phyloP scores from a whole-genome alignment of 148 eudicot genomes.

The Chenopodium suecicum region DNA sequence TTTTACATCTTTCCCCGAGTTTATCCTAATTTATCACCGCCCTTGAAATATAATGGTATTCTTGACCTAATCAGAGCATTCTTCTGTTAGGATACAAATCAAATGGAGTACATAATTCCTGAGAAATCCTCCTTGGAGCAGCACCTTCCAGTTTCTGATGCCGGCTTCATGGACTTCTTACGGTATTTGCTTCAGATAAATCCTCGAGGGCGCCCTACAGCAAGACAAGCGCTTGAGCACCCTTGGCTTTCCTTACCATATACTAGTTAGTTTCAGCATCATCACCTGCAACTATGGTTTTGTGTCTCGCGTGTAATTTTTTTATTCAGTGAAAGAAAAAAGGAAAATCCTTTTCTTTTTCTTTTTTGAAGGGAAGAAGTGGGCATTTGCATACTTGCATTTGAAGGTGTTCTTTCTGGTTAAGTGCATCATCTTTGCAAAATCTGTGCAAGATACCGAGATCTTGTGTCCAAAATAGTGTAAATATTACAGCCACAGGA shows the following conservation, averaged over 20 bases:
- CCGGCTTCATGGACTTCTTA: constrained; percentile 61
- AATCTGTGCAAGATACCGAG: neutral
- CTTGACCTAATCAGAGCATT: neutral
- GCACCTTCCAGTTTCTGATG: constrained; percentile 65
- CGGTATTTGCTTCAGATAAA: constrained; percentile 71
- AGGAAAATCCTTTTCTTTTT: neutral
- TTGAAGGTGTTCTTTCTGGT: neutral
- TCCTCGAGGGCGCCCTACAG: constrained; percentile 77
- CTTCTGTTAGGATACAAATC: constrained; percentile 58
- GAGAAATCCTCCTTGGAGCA: constrained; percentile 69
- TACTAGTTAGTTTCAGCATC: constrained; percentile 15
- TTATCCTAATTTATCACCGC: neutral
- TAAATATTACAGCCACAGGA: constrained; percentile 32
- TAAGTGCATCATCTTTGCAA: neutral
- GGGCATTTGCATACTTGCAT: neutral
- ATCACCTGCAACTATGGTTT: neutral
- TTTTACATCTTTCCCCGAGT: neutral
- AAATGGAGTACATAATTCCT: constrained; percentile 68
- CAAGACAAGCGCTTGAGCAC: constrained; percentile 76
- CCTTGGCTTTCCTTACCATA: constrained; percentile 83
- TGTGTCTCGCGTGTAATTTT: constrained; percentile 1
- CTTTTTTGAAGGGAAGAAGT: neutral
- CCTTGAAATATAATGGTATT: neutral
- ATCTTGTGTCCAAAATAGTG: constrained; percentile 9
- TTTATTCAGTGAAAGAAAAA: neutral